Percentiles rank a stretch among this genome's conserved stretches.
Conservation (phyloP, 768 basidiomycete genomes). For the Dentipellis sp. region DNA sequence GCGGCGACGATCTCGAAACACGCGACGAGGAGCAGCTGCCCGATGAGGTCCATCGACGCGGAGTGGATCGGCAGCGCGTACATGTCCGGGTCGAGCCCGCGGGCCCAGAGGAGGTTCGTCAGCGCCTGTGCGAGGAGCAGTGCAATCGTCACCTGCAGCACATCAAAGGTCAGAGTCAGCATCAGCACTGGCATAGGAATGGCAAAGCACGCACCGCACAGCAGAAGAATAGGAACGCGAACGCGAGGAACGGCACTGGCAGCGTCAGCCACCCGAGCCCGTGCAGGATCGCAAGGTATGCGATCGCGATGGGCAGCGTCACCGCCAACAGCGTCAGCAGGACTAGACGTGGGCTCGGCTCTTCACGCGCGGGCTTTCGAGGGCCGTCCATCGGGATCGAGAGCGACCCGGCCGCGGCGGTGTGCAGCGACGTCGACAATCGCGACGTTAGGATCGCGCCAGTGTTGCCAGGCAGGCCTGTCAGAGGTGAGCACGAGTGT, state of each 20-base stretch:
- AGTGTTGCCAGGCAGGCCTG: slow-evolving; percentile 80
- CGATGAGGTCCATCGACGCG: slow-evolving; percentile 78
- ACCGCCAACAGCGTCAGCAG: slow-evolving; percentile 64
- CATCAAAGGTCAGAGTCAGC: not conserved
- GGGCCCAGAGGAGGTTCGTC: slow-evolving; percentile 73
- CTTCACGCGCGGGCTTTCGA: slow-evolving; percentile 7
- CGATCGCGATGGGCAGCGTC: slow-evolving; percentile 70
- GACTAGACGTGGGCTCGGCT: slow-evolving; percentile 37
- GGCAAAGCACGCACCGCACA: slow-evolving; percentile 49
- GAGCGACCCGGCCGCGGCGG: slow-evolving; percentile 29
- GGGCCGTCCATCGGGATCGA: not conserved
- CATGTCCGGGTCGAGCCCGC: slow-evolving; percentile 76
- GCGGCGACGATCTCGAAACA: slow-evolving; percentile 61
- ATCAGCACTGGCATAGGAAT: not conserved
- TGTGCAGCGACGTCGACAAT: slow-evolving; percentile 81
- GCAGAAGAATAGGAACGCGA: slow-evolving; percentile 66
- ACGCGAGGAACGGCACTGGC: slow-evolving; percentile 55
- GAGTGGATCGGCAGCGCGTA: slow-evolving; percentile 93
- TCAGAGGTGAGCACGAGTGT: not conserved
- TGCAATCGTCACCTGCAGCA: slow-evolving; percentile 55
- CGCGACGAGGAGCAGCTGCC: slow-evolving; percentile 69
- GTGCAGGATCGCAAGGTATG: slow-evolving; percentile 61
- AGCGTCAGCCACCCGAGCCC: slow-evolving; percentile 72
- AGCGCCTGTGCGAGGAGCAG: slow-evolving; percentile 55
- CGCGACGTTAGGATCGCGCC: slow-evolving; percentile 90